Evolutionary conservation across 371 early-diverging fungal genomes (phyloP).

Genomic region (Fennellomyces sp.): DNA sequence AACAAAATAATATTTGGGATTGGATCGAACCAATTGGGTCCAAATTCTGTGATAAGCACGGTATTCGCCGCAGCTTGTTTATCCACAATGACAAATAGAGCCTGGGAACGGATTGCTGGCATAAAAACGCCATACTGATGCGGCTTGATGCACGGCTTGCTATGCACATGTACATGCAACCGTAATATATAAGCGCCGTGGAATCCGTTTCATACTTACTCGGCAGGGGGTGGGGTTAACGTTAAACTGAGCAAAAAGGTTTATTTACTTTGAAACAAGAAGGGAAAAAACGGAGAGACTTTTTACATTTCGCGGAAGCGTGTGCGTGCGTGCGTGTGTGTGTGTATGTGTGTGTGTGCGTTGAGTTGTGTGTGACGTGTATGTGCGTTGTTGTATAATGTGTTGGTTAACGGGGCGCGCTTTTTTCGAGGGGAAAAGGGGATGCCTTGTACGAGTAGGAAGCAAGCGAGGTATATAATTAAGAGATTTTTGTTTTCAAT

Average conservation of each 20-base stretch:
- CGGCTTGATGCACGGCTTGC: too few species aligned
- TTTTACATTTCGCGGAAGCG: neutral
- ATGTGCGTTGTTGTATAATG: neutral
- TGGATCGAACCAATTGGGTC: too few species aligned
- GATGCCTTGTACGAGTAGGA: neutral
- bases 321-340: constrained; percentile 2
- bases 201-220: too few species aligned
- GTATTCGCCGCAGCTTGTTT: too few species aligned
- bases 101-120: too few species aligned
- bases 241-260: constrained; percentile 62
- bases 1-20: too few species aligned
- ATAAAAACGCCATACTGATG: too few species aligned
- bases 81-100: too few species aligned
- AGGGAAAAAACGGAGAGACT: constrained; percentile 1
- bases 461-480: neutral
- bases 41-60: too few species aligned
- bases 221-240: too few species aligned
- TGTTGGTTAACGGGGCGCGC: neutral
- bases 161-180: too few species aligned
- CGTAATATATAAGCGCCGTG: too few species aligned
- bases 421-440: neutral
- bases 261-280: constrained; percentile 49
- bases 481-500: neutral
- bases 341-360: constrained; percentile 4
- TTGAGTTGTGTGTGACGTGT: neutral